A percentile compares a stretch with the other conserved stretches of the same genome.
Evolutionary conservation across 2,329 filamentous ascomycete species (phyloP).

Genomic region (Amauroascus verrucosus): DNA sequence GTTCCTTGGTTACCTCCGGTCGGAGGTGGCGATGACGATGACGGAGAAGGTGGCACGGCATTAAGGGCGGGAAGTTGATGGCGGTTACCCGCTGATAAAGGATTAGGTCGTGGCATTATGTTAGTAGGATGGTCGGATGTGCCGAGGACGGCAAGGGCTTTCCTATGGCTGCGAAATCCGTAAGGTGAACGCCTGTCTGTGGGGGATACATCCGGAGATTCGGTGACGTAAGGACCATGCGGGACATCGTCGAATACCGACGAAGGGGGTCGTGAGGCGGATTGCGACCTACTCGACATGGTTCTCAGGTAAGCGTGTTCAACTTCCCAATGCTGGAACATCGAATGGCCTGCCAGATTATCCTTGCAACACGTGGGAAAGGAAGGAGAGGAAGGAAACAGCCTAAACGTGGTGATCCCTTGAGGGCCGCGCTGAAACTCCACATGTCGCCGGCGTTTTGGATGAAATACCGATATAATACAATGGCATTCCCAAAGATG

Average conservation of each 20-base stretch:
- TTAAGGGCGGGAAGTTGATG: neutral
- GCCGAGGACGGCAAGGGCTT: constrained; percentile 6
- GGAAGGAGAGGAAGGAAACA: neutral
- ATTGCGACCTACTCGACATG: constrained; percentile 6
- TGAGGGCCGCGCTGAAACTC: neutral
- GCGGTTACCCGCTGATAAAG: neutral
- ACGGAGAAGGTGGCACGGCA: constrained; percentile 1
- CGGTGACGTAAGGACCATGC: constrained; percentile 24
- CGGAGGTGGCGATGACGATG: constrained; percentile 2
- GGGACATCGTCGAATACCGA: constrained; percentile 10
- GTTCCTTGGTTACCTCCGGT: constrained; percentile 8
- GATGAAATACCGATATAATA: neutral
- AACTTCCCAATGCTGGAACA: constrained; percentile 1
- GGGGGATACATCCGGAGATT: constrained; percentile 30
- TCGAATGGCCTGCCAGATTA: neutral
- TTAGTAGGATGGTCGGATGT: neutral
- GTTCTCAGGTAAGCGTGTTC: neutral
- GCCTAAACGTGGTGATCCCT: neutral
- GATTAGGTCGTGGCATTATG: constrained; percentile 1
- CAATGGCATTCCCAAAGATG: neutral
- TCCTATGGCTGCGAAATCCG: constrained; percentile 11
- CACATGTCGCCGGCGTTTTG: constrained; percentile 8
- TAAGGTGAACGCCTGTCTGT: constrained; percentile 29
- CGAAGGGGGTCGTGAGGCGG: constrained; percentile 1
- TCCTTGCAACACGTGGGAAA: constrained; percentile 2